phyloP scores from a whole-genome alignment of 2,329 filamentous ascomycete genomes.

The Aspergillus texensis region DNA sequence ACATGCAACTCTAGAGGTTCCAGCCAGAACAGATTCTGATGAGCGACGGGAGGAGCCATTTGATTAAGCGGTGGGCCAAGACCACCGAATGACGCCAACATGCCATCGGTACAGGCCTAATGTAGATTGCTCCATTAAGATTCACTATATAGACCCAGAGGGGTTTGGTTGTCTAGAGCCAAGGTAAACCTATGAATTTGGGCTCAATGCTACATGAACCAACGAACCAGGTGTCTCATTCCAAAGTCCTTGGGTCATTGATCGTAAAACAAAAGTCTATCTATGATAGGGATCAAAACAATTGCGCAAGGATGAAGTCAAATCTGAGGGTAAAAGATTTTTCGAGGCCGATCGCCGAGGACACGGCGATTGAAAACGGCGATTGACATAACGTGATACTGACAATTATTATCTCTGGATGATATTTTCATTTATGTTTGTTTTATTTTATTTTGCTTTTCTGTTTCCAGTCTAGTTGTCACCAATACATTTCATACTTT shows the following conservation, averaged over 20 bases:
- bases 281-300: slow-evolving; percentile 1
- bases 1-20: neutral
- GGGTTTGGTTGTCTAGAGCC: neutral
- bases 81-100: slow-evolving; percentile 13
- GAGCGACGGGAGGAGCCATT: neutral
- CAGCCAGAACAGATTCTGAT: neutral
- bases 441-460: neutral
- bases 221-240: neutral
- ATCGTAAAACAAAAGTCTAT: neutral
- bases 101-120: neutral
- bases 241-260: slow-evolving; percentile 8
- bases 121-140: neutral
- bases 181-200: neutral
- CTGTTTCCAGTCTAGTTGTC: neutral
- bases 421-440: neutral
- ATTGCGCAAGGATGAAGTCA: slow-evolving; percentile 14
- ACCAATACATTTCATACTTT: neutral
- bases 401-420: neutral
- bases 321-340: neutral
- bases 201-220: neutral
- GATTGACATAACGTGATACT: neutral
- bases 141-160: neutral
- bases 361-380: neutral
- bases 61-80: neutral
- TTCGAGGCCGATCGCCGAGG: neutral